Percentiles rank a stretch among this genome's conserved stretches.
These are phyloP conservation scores for Pythium insidiosum DNA, from an alignment of 352 stramenopile genomes.

Conservation along the genomic window DNA sequence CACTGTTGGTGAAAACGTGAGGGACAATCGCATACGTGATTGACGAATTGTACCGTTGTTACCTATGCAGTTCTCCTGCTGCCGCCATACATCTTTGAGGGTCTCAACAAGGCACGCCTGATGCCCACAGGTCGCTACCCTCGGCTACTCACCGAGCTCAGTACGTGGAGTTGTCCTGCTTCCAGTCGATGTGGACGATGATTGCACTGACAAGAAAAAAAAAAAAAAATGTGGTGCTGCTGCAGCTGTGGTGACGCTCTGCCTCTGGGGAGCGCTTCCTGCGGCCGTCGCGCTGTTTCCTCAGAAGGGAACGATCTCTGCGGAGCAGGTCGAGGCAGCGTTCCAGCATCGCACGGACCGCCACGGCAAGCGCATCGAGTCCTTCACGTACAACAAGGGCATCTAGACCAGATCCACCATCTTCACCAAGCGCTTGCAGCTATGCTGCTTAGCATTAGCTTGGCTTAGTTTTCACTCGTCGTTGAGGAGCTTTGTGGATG, in stretches of 20 bases:
- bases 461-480: conserved; percentile 1
- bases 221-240: no score
- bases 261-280: conserved; percentile 72
- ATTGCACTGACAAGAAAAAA: no score
- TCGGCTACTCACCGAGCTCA: conserved; percentile 66
- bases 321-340: conserved; percentile 49
- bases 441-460: neutral
- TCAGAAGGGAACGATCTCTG: conserved; percentile 64
- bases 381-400: conserved; percentile 81
- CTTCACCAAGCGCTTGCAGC: conserved; percentile 80
- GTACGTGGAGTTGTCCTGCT: conserved; percentile 33
- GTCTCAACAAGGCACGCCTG: conserved; percentile 62
- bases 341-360: conserved; percentile 54
- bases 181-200: neutral
- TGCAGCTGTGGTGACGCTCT: conserved; percentile 55
- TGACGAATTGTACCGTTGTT: no score
- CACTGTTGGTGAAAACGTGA: neutral
- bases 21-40: no score
- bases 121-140: conserved; percentile 67
- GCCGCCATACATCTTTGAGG: conserved; percentile 73
- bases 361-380: conserved; percentile 39
- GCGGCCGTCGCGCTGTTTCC: conserved; percentile 75
- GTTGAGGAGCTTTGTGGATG: no score
- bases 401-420: conserved; percentile 61
- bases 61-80: conserved; percentile 62